Conservation (phyloP, 1,139 yeast genomes). For the Lodderomyces parapsilosis region DNA sequence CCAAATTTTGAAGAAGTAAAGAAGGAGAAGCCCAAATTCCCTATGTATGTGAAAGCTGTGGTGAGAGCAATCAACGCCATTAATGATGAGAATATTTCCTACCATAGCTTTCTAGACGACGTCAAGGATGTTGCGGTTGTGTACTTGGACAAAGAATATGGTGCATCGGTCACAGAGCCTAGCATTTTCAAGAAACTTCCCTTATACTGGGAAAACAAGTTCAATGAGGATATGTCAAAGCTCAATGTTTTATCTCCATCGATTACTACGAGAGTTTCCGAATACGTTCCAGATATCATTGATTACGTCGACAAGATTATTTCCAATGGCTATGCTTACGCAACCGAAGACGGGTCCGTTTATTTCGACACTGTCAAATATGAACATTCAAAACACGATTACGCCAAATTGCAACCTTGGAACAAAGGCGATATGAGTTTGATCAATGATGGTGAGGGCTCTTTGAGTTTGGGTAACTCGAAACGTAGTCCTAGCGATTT, state of each 20-base stretch:
- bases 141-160: constrained; percentile 65
- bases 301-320: constrained; percentile 74
- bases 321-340: constrained; percentile 78
- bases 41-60: constrained; percentile 78
- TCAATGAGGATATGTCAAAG: constrained; percentile 78
- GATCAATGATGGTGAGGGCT: constrained; percentile 95
- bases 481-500: constrained; percentile 82
- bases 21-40: constrained; percentile 69
- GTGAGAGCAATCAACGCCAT: constrained; percentile 50
- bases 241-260: constrained; percentile 84
- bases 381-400: constrained; percentile 73
- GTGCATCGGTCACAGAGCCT: constrained; percentile 80
- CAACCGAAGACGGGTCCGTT: constrained; percentile 85
- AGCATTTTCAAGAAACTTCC: constrained; percentile 79
- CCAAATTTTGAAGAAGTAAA: constrained; percentile 51
- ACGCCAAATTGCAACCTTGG: constrained; percentile 98
- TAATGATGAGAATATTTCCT: constrained; percentile 19
- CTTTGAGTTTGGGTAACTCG: constrained; percentile 55
- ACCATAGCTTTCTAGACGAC: constrained; percentile 41
- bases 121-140: constrained; percentile 78
- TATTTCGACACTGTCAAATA: constrained; percentile 87
- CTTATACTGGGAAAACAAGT: constrained; percentile 85
- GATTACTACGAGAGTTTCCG: constrained; percentile 93
- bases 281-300: constrained; percentile 90
- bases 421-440: constrained; percentile 85